phyloP scores from a whole-genome alignment of 139 green algal genomes.

The Protoeuglena noctilucae region DNA sequence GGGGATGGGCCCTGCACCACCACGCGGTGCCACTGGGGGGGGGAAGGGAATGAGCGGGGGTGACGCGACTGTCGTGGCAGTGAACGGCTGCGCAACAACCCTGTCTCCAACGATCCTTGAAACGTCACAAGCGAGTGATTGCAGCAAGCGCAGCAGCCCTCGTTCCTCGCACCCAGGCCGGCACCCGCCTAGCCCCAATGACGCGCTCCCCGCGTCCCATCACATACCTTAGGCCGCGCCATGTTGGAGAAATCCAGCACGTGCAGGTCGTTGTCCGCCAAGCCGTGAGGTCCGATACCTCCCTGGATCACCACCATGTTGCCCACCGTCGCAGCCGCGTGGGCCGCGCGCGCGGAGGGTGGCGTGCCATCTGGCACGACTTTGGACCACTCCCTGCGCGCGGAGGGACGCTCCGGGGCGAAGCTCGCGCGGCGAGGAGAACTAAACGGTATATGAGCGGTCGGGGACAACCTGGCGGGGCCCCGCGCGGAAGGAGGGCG shows the following conservation, averaged over 20 bases:
- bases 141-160: no score
- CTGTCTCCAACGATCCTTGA: neutral
- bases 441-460: no score
- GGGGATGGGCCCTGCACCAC: constrained; percentile 83
- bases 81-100: neutral
- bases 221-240: neutral
- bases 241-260: constrained; percentile 85
- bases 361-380: constrained; percentile 62
- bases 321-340: constrained; percentile 91
- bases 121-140: neutral
- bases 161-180: no score
- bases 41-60: no score
- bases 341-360: constrained; percentile 79
- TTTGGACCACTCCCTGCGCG: constrained; percentile 56
- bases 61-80: no score
- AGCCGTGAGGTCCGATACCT: constrained; percentile 78
- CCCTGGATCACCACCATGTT: constrained; percentile 97
- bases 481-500: neutral
- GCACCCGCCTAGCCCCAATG: no score
- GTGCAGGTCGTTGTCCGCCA: constrained; percentile 91
- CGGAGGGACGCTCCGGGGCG: neutral
- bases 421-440: no score
- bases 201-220: no score
- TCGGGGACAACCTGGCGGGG: neutral
- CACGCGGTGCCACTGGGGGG: constrained; percentile 48